Percentiles rank a stretch among this genome's conserved stretches.
Evolutionary conservation across 352 stramenopile species (phyloP).

Genomic region (Phytophthora gonapodyides): DNA sequence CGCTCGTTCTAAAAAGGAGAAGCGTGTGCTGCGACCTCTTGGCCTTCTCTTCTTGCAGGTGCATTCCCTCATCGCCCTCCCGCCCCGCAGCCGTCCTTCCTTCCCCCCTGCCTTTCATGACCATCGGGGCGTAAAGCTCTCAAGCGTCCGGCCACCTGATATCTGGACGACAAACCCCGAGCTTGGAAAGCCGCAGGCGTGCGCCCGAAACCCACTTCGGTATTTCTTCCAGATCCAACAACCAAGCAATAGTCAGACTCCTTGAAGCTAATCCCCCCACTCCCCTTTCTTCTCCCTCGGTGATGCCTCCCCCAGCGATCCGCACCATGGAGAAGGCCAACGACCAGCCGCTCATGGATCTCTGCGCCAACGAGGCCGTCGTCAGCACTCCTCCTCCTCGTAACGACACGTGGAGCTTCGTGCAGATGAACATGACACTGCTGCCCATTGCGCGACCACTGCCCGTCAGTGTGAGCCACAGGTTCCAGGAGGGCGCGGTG

Average conservation of each 20-base stretch:
- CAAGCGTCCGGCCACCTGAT: slow-evolving; percentile 22
- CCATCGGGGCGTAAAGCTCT: slow-evolving; percentile 1
- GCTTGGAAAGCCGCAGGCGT: slow-evolving; percentile 32
- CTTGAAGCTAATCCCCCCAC: slow-evolving; percentile 3
- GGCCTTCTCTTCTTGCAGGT: slow-evolving; percentile 16
- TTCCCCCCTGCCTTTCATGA: slow-evolving; percentile 12
- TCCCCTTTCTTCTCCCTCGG: slow-evolving; percentile 5
- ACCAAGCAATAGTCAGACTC: slow-evolving; percentile 1
- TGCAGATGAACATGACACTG: slow-evolving; percentile 88
- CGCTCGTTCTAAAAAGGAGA: slow-evolving; percentile 28
- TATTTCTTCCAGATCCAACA: slow-evolving; percentile 22
- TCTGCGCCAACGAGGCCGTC: slow-evolving; percentile 21
- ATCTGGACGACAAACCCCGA: slow-evolving; percentile 13
- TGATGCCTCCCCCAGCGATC: slow-evolving; percentile 11
- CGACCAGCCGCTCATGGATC: slow-evolving; percentile 26
- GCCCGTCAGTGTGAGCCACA: slow-evolving; percentile 52
- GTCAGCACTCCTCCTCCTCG: slow-evolving; percentile 4
- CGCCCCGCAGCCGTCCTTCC: slow-evolving; percentile 13
- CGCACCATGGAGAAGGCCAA: slow-evolving; percentile 17
- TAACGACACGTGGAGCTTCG: slow-evolving; percentile 68
- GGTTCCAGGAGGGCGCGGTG: slow-evolving; percentile 47
- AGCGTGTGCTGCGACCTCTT: slow-evolving; percentile 22
- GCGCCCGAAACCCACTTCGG: slow-evolving; percentile 18
- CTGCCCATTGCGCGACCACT: slow-evolving; percentile 74
- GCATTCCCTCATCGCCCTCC: not conserved